Base-by-base conservation (phyloP, 148 eudicot genomes). In the Camellia japonica region DNA sequence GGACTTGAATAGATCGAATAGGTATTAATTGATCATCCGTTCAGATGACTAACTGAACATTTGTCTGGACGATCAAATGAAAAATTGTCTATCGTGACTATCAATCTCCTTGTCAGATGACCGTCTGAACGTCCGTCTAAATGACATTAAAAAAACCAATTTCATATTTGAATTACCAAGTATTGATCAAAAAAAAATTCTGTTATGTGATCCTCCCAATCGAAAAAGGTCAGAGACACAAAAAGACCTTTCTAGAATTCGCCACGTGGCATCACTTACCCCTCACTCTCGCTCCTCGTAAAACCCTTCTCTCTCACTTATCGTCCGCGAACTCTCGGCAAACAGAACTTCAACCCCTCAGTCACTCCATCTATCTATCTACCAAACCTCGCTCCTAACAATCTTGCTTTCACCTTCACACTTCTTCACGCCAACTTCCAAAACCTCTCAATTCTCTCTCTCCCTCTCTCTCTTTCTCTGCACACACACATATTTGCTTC, bases 181-280 rank as follows among this genome's bases (percentile, higher is more conserved):
- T 23, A 23, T 1, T 30, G 38, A 1, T 30, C 38, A 30, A 30
- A 30, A 30, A 30, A 30, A 30, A 1, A 30, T 30, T 30, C 38
- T 1, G 38, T 30, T 30, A 30, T 30, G 38, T 30, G 38, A 30
- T 30, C 1, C 38, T 30, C 38, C 38, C 38, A 30, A 30, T 30
- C 38, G 38, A 9, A 70, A 46, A 46, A 44, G 23, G 13, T 4
- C 7, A 11, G 19, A 67, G 41, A 67, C 77, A 4, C 51, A 20
- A 69, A 80, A 80, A 69, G 80, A 80, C 30, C 75, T 47, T 79
- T 83, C 80, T 79, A 74, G 82, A 83, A 82, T 47, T 13, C 4
- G 54, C 62, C 82, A 79, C 82, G 85, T 75, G 82, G 78, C 80
- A 76, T 13, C 73, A 59, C 85, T 73, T 49, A 69, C 49, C 82